Percentiles rank a stretch among this genome's conserved stretches.
These are phyloP conservation scores for Phanerochaete carnosa DNA, from an alignment of 768 basidiomycete genomes.

Conservation along the genomic window DNA sequence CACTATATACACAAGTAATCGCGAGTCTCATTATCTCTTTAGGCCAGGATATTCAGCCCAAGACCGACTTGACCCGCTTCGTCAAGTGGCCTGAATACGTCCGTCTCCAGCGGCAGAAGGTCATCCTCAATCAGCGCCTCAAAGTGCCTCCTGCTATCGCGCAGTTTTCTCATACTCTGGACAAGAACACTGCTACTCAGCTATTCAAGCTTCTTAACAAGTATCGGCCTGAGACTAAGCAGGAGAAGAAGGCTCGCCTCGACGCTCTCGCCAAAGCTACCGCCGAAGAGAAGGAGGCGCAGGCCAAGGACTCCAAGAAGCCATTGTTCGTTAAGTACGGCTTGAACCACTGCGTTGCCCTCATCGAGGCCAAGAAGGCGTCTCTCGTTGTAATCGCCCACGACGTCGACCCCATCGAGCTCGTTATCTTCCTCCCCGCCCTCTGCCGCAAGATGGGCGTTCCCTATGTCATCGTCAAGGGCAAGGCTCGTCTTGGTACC, in stretches of 20 bases:
- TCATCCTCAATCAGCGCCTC: conserved; percentile 94
- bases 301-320: conserved; percentile 81
- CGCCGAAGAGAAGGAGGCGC: conserved; percentile 75
- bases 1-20: not conserved
- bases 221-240: conserved; percentile 91
- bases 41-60: conserved; percentile 94
- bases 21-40: not conserved
- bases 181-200: conserved; percentile 99
- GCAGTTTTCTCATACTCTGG: conserved; percentile 95
- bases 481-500: conserved; percentile 96
- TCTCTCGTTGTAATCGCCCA: conserved; percentile 93
- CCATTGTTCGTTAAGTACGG: conserved; percentile 95
- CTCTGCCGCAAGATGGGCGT: conserved; percentile 99
- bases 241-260: conserved; percentile 96
- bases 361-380: conserved; percentile 97
- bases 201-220: conserved; percentile 98
- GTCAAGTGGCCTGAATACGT: conserved; percentile 99
- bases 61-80: conserved; percentile 90
- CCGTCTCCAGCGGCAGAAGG: conserved; percentile 96
- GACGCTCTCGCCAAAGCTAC: conserved; percentile 70
- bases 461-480: conserved; percentile 97
- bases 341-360: conserved; percentile 93
- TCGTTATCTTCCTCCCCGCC: conserved; percentile 97
- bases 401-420: conserved; percentile 98
- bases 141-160: conserved; percentile 98